phyloP scores from a whole-genome alignment of 2,329 filamentous ascomycete genomes.

The Dactylellina leptospora region DNA sequence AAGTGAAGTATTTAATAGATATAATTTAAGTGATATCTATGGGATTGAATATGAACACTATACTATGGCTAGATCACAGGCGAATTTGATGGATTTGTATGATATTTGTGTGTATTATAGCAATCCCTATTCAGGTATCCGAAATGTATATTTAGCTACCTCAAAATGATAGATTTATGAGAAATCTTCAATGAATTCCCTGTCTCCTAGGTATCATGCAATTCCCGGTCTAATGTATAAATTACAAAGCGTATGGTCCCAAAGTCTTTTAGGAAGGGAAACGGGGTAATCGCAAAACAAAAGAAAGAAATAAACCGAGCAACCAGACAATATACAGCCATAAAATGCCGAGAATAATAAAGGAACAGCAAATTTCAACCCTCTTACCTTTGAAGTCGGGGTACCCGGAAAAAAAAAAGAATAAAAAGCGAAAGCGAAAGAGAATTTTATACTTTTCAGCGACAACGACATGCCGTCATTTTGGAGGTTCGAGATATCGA shows the following conservation, averaged over 20 bases:
- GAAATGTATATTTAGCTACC: background rate
- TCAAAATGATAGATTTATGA: background rate
- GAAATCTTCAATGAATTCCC: background rate
- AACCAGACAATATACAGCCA: background rate
- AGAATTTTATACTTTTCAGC: background rate
- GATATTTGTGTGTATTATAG: conserved; percentile 4
- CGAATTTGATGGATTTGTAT: conserved; percentile 4
- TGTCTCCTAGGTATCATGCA: conserved; percentile 33
- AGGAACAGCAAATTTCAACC: background rate
- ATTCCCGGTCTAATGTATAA: conserved; percentile 34
- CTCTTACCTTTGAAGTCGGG: background rate
- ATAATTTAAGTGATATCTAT: no score
- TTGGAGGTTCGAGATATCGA: background rate
- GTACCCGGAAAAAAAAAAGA: background rate
- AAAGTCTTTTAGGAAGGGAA: background rate
- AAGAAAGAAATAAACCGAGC: background rate
- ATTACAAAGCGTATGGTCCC: conserved; percentile 3
- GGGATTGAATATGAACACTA: no score
- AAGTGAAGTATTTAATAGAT: conserved; percentile 68
- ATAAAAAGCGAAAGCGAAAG: background rate
- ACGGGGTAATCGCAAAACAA: background rate
- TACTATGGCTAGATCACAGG: background rate
- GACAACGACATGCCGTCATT: background rate
- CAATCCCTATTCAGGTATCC: no score
- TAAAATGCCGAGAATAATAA: background rate